Evolutionary conservation across 441 rosid genomes (phyloP), one percentile per base, ranked within the genome.

Genomic region (Flueggea neowawraea): DNA sequence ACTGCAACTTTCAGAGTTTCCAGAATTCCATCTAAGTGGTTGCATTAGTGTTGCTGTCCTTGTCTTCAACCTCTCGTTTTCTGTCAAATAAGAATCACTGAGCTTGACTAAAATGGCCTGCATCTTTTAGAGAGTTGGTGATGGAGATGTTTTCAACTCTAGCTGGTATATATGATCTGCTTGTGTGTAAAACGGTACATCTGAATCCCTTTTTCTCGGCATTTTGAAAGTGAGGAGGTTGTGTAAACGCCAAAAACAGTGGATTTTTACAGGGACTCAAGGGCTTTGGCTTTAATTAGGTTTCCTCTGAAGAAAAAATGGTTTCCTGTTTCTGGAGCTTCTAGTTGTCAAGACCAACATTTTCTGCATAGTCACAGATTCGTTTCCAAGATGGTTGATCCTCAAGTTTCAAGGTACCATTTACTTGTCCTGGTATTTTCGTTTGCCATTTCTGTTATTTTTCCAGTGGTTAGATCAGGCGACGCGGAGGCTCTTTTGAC

Each of bases 401-500:
- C 57, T 12, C 62, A 63, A 55, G 66, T 71, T 71, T 76, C 80
- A 48, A 65, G 71, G 78, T 72, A 70, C 75, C 62, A 43, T 54
- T 64, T 56, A 47, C 66, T 63, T 64, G 31, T 73, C 61, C 71
- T 71, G 31, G 32, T 77, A 15, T 43, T 69, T 56, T 67, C 55
- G 55, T 60, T 54, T 69, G 75, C 66, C 7, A 50, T 73, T 62
- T 79, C 73, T 55, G 54, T 74, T 16, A 6, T 80, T 73, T 69
- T 79, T 50, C 72, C 79, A 22, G 28, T 22, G 22, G 91, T 62
- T 14, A 74, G 75, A 61, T 88, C 95, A 55, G 78, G 75, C 48
- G 99, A 94, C 65, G 76, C 79, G 1, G 87, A 84, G 57, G 80
- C 91, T 6, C 81, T 94, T 16, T 76, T 91, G 32, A 63, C 76